Conservation (phyloP, 2,329 filamentous ascomycete genomes). For the Lasiodiplodia citricola region DNA sequence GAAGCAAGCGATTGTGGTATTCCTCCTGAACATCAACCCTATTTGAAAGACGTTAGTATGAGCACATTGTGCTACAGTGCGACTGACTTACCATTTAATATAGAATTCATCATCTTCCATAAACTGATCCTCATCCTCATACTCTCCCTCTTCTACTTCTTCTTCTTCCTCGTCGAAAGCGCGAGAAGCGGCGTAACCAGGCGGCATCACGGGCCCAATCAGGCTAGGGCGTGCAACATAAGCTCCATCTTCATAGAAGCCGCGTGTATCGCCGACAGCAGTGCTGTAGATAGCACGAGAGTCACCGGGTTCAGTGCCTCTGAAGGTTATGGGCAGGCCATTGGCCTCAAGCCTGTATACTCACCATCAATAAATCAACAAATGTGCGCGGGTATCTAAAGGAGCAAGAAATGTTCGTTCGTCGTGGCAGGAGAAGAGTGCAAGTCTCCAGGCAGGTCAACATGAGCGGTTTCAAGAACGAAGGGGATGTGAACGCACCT, state of each 20-base stretch:
- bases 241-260: slow-evolving; percentile 78
- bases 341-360: slow-evolving; percentile 72
- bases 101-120: background rate
- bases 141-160: background rate
- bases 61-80: background rate
- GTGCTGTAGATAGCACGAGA: slow-evolving; percentile 52
- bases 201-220: slow-evolving; percentile 32
- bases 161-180: background rate
- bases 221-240: slow-evolving; percentile 69
- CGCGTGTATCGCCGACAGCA: slow-evolving; percentile 60
- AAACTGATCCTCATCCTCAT: background rate
- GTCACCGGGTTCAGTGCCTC: slow-evolving; percentile 27
- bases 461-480: background rate
- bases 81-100: background rate
- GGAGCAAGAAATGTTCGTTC: background rate
- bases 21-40: slow-evolving; percentile 49
- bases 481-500: slow-evolving; percentile 30
- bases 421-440: slow-evolving; percentile 9
- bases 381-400: slow-evolving; percentile 7
- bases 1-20: slow-evolving; percentile 57
- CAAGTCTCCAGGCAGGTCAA: slow-evolving; percentile 19
- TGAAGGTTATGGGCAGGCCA: slow-evolving; percentile 67
- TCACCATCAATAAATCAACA: slow-evolving; percentile 31
- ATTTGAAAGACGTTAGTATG: background rate
- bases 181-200: background rate